Conservation (phyloP, 2,329 filamentous ascomycete genomes). For the Calycina herbarum region DNA sequence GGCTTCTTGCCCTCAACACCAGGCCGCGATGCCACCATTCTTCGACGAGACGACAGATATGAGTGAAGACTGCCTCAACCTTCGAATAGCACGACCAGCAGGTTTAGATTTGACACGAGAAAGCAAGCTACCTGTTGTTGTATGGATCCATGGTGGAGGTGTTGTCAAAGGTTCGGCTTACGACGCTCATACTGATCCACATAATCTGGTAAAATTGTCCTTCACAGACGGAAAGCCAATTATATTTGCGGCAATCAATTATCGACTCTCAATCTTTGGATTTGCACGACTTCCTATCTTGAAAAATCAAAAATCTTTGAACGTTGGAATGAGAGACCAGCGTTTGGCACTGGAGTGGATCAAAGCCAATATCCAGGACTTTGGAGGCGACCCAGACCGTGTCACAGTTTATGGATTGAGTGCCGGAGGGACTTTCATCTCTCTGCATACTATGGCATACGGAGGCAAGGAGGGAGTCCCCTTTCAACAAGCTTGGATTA, state of each 20-base stretch:
- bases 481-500: slow-evolving; percentile 1
- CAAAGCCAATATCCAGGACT: slow-evolving; percentile 9
- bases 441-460: neutral
- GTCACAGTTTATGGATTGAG: slow-evolving; percentile 3
- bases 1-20: neutral
- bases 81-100: slow-evolving; percentile 11
- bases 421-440: slow-evolving; percentile 6
- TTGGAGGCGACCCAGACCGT: slow-evolving; percentile 7
- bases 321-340: slow-evolving; percentile 17
- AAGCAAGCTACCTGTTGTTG: slow-evolving; percentile 14
- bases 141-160: slow-evolving; percentile 13
- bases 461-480: neutral
- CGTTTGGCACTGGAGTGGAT: slow-evolving; percentile 14
- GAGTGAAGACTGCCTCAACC: slow-evolving; percentile 14
- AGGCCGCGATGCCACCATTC: slow-evolving; percentile 5
- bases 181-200: slow-evolving; percentile 4
- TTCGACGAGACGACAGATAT: slow-evolving; percentile 8
- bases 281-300: slow-evolving; percentile 8
- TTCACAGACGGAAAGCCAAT: slow-evolving; percentile 7
- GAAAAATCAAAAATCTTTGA: slow-evolving; percentile 12
- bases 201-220: neutral
- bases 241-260: slow-evolving; percentile 13
- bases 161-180: slow-evolving; percentile 8
- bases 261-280: slow-evolving; percentile 13
- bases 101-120: neutral